Conservation (phyloP, 139 green algal genomes). For the Chlorella sp. region DNA sequence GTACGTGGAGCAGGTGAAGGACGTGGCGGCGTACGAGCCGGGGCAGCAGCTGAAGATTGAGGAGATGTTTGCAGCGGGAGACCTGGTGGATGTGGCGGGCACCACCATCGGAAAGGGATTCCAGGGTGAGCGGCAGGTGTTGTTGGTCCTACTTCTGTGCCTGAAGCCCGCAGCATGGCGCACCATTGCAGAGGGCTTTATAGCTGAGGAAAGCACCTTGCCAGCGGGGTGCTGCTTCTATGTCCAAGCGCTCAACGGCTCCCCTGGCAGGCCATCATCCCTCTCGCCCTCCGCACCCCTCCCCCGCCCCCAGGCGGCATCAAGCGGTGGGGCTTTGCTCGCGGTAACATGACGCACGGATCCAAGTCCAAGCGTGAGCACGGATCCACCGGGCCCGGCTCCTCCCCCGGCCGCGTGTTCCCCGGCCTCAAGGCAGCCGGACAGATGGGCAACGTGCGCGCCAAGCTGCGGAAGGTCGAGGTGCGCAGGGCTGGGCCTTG, state of each 20-base stretch:
- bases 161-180: no score
- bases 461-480: slow-evolving; percentile 86
- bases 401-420: slow-evolving; percentile 92
- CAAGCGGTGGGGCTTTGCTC: slow-evolving; percentile 94
- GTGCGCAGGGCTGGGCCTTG: slow-evolving; percentile 36
- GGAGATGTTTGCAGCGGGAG: slow-evolving; percentile 95
- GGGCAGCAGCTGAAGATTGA: slow-evolving; percentile 86
- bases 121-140: slow-evolving; percentile 65
- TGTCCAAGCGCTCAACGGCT: background rate
- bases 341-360: slow-evolving; percentile 97
- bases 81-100: slow-evolving; percentile 92
- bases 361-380: slow-evolving; percentile 97
- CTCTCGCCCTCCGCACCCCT: background rate
- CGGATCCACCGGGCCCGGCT: slow-evolving; percentile 90
- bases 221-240: no score
- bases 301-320: slow-evolving; percentile 78
- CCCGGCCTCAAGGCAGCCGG: slow-evolving; percentile 96
- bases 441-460: slow-evolving; percentile 89
- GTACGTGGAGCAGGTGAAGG: slow-evolving; percentile 65
- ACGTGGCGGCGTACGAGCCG: slow-evolving; percentile 68
- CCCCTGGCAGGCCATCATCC: background rate
- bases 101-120: slow-evolving; percentile 94
- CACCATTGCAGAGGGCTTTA: no score
- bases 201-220: no score
- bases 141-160: no score